Evolutionary conservation across 2,329 filamentous ascomycete species (phyloP).

Genomic region (Claviceps sp.): DNA sequence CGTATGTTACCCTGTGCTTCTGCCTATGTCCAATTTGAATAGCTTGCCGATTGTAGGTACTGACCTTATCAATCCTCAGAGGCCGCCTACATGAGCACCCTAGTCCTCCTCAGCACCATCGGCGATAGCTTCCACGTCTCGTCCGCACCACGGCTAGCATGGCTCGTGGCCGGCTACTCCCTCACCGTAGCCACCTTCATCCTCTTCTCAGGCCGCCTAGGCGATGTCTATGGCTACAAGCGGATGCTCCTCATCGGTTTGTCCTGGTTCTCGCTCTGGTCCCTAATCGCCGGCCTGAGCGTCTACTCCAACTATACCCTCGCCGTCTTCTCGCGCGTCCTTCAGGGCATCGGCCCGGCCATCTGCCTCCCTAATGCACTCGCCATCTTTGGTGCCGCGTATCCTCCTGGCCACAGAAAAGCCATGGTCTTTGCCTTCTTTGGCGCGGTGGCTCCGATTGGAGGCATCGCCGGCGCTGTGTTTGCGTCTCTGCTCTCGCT

Average conservation of each 20-base stretch:
- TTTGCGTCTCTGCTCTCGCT: conserved; percentile 27
- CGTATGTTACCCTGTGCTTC: conserved; percentile 9
- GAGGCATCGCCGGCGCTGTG: conserved; percentile 28
- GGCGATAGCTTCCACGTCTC: conserved; percentile 30
- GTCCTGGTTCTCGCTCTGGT: conserved; percentile 41
- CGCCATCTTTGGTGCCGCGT: conserved; percentile 45
- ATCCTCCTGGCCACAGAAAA: conserved; percentile 42
- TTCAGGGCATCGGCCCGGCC: conserved; percentile 50
- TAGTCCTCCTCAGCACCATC: conserved; percentile 36
- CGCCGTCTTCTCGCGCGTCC: conserved; percentile 37
- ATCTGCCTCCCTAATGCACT: conserved; percentile 50
- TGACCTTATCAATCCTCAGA: conserved; percentile 13
- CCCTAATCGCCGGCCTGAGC: conserved; percentile 30
- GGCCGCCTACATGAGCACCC: conserved; percentile 18
- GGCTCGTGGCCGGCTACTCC: conserved; percentile 45
- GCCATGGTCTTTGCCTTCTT: conserved; percentile 45
- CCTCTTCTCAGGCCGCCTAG: conserved; percentile 41
- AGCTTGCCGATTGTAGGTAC: background rate
- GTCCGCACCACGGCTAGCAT: conserved; percentile 32
- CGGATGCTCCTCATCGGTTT: conserved; percentile 39
- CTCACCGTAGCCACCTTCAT: conserved; percentile 45
- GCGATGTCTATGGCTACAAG: conserved; percentile 45
- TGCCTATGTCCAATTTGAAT: too few relatives aligned
- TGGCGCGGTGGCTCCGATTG: conserved; percentile 31
- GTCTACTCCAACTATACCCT: conserved; percentile 26